Evolutionary conservation across 2,329 filamentous ascomycete species (phyloP), one percentile per base, ranked within the genome.

Genomic region (Xenosphaeropsis pyriputrescens): DNA sequence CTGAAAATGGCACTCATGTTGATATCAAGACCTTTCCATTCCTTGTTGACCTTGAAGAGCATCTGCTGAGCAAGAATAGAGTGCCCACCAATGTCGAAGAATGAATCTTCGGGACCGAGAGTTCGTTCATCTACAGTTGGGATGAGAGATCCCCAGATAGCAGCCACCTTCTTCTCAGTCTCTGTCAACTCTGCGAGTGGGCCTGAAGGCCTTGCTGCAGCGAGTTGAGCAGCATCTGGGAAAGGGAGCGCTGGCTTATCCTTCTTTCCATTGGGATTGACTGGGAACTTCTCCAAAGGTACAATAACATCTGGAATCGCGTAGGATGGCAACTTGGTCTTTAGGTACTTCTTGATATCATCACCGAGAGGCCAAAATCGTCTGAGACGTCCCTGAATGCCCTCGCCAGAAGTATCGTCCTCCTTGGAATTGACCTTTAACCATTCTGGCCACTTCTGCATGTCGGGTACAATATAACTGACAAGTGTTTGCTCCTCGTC

Each of bases 191-290:
- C 30, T 32, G 30, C 30, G 8, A 32, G n/a, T 13, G 34, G 34
- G 8, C 34, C 34, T 15, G 30, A 14, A 5, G 30, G 30, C 14
- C 30, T 32, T 15, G 30, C 30, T 15, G 30, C 30, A 32, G 30
- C 30, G n/a, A 79, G 65, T 48, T 83, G 70, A 11, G 73, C 72
- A 17, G 75, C 75, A 56, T 89, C 84, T 30, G 76, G 88, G 69
- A 88, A 91, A 0, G 85, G 85, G 37, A 93, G 64, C 2, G 73
- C 75, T 12, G 82, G 79, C 57, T 77, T 80, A 58, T 93, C 85
- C 32, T 89, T 73, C 60, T 91, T 91, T 49, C 83, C 81, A 47
- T 86, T 86, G n/a, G 81, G 81, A 55, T 85, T 88, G n/a, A 89
- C 59, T 1, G 83, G 83, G 44, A 89, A 69, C 39, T 75, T 74